Conservation (phyloP, 73 alveolate species). For the Paramecium pentaurelia region DNA sequence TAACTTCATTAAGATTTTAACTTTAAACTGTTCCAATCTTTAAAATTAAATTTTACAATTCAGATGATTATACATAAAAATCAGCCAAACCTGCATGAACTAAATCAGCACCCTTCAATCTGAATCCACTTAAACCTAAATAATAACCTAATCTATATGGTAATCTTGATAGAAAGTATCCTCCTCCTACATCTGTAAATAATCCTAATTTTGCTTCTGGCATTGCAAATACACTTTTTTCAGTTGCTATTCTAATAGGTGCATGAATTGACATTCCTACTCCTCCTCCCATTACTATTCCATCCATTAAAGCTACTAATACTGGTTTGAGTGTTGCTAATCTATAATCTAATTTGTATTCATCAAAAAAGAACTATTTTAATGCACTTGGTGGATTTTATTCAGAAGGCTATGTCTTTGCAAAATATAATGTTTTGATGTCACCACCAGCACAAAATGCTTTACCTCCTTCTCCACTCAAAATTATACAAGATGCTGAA, state of each 20-base stretch:
- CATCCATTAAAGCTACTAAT: constrained; percentile 85
- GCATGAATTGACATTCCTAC: constrained; percentile 94
- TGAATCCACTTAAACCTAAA: constrained; percentile 84
- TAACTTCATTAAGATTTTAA: background rate
- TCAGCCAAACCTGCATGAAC: constrained; percentile 91
- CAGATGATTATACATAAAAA: constrained; percentile 70
- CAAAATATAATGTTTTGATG: constrained; percentile 71
- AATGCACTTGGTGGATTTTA: constrained; percentile 50
- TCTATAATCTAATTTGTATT: constrained; percentile 74
- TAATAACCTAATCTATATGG: constrained; percentile 77
- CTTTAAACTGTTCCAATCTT: background rate
- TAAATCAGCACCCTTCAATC: constrained; percentile 82
- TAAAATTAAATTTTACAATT: constrained; percentile 43
- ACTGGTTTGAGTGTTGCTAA: constrained; percentile 80
- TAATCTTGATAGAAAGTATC: constrained; percentile 86
- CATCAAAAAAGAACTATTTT: constrained; percentile 68
- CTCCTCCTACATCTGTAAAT: constrained; percentile 95
- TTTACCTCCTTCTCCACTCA: constrained; percentile 87
- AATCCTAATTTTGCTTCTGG: constrained; percentile 95
- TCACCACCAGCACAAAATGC: constrained; percentile 99
- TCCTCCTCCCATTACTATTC: constrained; percentile 98
- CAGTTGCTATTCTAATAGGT: constrained; percentile 92
- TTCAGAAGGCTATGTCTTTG: constrained; percentile 57
- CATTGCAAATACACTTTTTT: constrained; percentile 91
- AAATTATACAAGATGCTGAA: constrained; percentile 70